Evolutionary conservation across 345 rosid species (phyloP).

Genomic region (Jatropha curcas): DNA sequence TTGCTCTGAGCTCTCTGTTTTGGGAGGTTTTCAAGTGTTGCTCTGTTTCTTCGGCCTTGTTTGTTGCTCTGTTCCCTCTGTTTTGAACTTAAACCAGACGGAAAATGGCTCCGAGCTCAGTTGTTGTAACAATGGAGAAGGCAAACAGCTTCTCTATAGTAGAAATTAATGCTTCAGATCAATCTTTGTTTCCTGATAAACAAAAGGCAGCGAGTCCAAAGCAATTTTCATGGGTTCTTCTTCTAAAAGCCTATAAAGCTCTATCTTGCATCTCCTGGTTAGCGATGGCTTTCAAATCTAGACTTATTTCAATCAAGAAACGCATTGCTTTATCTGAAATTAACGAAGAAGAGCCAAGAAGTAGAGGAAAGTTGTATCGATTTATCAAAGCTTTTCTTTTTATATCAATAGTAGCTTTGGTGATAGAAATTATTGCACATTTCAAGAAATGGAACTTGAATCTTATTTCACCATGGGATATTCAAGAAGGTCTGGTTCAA

Average conservation of each 20-base stretch:
- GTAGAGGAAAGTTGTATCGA: constrained; percentile 68
- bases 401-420: constrained; percentile 59
- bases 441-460: constrained; percentile 71
- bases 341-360: constrained; percentile 58
- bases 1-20: too few species aligned
- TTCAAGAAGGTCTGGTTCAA: constrained; percentile 61
- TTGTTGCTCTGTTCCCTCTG: constrained; percentile 6
- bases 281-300: constrained; percentile 38
- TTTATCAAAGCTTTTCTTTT: constrained; percentile 67
- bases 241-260: constrained; percentile 67
- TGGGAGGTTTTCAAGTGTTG: neutral
- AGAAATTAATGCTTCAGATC: constrained; percentile 62
- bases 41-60: too few species aligned
- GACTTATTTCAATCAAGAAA: constrained; percentile 55
- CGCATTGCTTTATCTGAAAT: constrained; percentile 47
- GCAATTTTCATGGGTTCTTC: constrained; percentile 75
- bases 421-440: constrained; percentile 67
- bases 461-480: constrained; percentile 66
- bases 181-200: constrained; percentile 60
- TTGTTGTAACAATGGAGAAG: constrained; percentile 80
- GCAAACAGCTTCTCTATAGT: constrained; percentile 58
- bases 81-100: constrained; percentile 2
- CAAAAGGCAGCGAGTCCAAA: constrained; percentile 67
- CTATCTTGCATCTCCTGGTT: constrained; percentile 61
- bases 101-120: constrained; percentile 76